A percentile compares a stretch with the other conserved stretches of the same genome.
Conservation (phyloP, 805 yeast species). For the Ogataea nitratoaversa region DNA sequence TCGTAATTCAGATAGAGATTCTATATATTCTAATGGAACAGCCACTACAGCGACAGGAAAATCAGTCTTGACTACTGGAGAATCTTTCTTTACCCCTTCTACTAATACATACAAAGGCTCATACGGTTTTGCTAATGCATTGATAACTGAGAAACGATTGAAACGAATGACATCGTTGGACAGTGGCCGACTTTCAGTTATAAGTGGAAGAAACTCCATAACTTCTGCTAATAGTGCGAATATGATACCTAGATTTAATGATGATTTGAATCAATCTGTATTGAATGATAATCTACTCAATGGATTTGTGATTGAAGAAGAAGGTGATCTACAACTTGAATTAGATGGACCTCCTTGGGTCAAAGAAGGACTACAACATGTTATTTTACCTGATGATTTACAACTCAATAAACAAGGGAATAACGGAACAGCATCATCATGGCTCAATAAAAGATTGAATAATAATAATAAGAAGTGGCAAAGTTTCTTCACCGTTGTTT, state of each 20-base stretch:
- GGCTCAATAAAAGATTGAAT: neutral
- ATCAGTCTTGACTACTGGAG: too few species aligned
- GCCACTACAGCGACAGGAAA: neutral
- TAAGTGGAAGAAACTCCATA: constrained; percentile 3
- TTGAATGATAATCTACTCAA: constrained; percentile 3
- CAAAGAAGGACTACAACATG: constrained; percentile 63
- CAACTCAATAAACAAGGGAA: neutral
- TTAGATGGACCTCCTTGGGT: constrained; percentile 73
- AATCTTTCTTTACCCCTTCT: too few species aligned
- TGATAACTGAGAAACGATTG: constrained; percentile 21
- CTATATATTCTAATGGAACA: constrained; percentile 9
- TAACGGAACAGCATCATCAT: neutral
- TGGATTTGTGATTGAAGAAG: constrained; percentile 31
- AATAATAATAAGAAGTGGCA: constrained; percentile 32
- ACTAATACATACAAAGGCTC: constrained; percentile 9
- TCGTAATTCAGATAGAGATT: constrained; percentile 6
- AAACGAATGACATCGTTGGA: constrained; percentile 17
- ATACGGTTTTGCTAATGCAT: constrained; percentile 26
- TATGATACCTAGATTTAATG: constrained; percentile 10
- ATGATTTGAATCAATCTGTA: constrained; percentile 9
- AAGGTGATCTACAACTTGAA: constrained; percentile 57
- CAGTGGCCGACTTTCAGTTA: constrained; percentile 15
- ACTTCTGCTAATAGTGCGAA: constrained; percentile 9
- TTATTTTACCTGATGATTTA: constrained; percentile 20
- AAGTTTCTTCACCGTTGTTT: constrained; percentile 60